Base-by-base conservation (phyloP, 495 filamentous ascomycete genomes). In the Aspergillus diversus region DNA sequence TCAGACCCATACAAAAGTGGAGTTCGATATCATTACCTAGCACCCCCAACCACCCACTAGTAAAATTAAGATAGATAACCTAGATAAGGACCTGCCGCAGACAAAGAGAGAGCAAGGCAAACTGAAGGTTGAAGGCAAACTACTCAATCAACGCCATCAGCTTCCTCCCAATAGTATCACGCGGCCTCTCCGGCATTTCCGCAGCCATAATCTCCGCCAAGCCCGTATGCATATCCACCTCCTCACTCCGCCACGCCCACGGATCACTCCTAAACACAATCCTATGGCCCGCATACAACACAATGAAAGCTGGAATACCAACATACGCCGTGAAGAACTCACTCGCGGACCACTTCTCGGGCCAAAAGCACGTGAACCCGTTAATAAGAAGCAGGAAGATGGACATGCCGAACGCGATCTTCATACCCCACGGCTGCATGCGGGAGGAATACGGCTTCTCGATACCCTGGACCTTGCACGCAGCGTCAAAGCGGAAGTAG, bases 261-360 rank as follows among this genome's bases (percentile, higher is more conserved):
- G 77, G 77, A 61, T 87, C 84, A 5, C 60, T 65, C 70, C 77
- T 75, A 58, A 68, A 76, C 32, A 78, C 69, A 7, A 81, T 66
- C 1, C 78, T 74, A 66, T 88, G 84, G 0, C 75, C 80, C n/a
- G 80, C 69, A 66, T 86, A 89, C 46, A 89, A 73, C 31, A 78
- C 59, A 55, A 86, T 51, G 61, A 87, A 87, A 16, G 83, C 81
- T 0, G 84, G 85, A 55, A 88, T 83, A 7, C 85, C 85, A 59
- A 89, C 83, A 57, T 90, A 90, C 0, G 86, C 78, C 7, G 86
- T 85, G 53, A 90, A 73, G 69, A 90, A 90, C 46, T 67, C 77
- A 53, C 68, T 73, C 8, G 74, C 78, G 21, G 75, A 76, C 79
- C 80, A 89, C 8, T 83, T 69, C 1, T 77, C 75, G 0, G 84